Base-by-base conservation (phyloP, 83 land plant genomes). In the Thuja plicata region DNA sequence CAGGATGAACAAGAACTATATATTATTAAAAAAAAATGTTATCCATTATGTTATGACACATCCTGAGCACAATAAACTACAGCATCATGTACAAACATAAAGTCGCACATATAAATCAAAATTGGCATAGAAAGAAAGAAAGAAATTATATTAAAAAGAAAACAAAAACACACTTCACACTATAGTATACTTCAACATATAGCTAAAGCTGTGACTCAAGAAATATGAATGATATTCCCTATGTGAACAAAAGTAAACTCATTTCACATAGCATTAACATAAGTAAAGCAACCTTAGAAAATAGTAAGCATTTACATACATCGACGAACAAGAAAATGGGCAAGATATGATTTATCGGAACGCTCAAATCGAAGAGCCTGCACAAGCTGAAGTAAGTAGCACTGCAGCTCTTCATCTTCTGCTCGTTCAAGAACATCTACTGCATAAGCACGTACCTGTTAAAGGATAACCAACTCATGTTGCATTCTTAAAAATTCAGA, bases 341-440 rank as follows among this genome's bases (percentile, higher is more conserved):
- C 91, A 87, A 98, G 95, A 60, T 95, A 96, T 55, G 99, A 98
- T 88, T 96, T 97, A 88, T 98, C 99, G 87, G 96, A 94, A 54
- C 99, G 94, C 90, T 98, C 99, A 92, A 97, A 98, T 10, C 99
- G 96, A 85, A 98, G 98, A 83, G 99, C 99, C 88, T 98, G 99
- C 87, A 98, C 99, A 84, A 98, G 93, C 86, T 98, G 99, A 80
- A 98, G 94, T 79, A 98, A 90, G 83, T 98, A 98, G 90, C 99
- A 98, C 37, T 96, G 99, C 60, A 98, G 93, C 87, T 98, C 99
- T 90, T 96, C 99, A 94, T 98, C 99, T 57, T 95, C 99, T 86
- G 99, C 98, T 89, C 97, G 89, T 92, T 98, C 99, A 80, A 98
- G 97, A 87, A 98, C 96, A 80, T 92, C 93, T 12, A 98, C 98